Evolutionary conservation across 306 rosid genomes (phyloP).

Genomic region (Gynostemma pentaphyllum): DNA sequence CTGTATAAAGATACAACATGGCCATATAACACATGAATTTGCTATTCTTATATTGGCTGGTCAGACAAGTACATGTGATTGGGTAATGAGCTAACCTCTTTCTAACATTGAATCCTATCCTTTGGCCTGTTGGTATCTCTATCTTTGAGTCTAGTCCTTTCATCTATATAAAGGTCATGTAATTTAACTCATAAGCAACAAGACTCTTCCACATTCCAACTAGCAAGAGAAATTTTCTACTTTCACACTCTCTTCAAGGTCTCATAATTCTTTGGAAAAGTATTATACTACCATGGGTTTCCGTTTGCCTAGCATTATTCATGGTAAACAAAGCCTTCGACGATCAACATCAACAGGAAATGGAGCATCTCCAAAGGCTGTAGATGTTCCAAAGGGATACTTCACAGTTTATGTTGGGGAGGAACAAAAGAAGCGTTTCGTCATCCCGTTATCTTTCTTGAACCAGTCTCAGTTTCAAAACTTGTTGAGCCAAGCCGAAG

Average conservation of each 20-base stretch:
- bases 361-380: neutral
- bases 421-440: constrained; percentile 13
- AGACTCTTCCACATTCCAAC: neutral
- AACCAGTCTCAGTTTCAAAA: constrained; percentile 19
- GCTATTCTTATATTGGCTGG: neutral
- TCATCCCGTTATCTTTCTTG: constrained; percentile 21
- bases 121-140: neutral
- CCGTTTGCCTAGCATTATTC: constrained; percentile 6
- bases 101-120: neutral
- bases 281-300: neutral
- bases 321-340: constrained; percentile 3
- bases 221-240: neutral
- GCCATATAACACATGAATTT: neutral
- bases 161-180: constrained; percentile 3
- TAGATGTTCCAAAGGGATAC: constrained; percentile 8
- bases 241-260: neutral
- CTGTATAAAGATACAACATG: neutral
- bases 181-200: neutral
- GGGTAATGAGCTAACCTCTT: neutral
- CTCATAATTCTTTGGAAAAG: neutral
- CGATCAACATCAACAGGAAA: constrained; percentile 12
- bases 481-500: constrained; percentile 13
- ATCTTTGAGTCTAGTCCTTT: neutral
- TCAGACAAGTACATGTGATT: constrained; percentile 5
- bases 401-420: neutral